Conservation (phyloP, 345 rosid genomes). For the Reutealis trisperma region DNA sequence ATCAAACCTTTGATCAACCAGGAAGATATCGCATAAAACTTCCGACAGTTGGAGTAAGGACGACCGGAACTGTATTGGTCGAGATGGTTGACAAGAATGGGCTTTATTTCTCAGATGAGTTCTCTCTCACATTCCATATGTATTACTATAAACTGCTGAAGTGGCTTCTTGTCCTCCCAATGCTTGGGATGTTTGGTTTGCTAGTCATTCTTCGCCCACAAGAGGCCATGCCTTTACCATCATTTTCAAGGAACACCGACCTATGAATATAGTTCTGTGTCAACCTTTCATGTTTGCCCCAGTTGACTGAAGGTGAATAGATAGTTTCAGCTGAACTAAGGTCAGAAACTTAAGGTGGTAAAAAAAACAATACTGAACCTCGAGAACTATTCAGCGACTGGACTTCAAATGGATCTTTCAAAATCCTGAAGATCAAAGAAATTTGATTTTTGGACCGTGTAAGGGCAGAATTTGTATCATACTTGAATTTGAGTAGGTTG, state of each 20-base stretch:
- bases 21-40: slow-evolving; percentile 82
- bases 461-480: slow-evolving; percentile 35
- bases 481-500: slow-evolving; percentile 15
- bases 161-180: slow-evolving; percentile 96
- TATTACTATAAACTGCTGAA: slow-evolving; percentile 91
- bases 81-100: slow-evolving; percentile 97
- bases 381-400: neutral
- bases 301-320: slow-evolving; percentile 3
- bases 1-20: slow-evolving; percentile 59
- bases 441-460: slow-evolving; percentile 22
- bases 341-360: slow-evolving; percentile 1
- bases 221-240: slow-evolving; percentile 87
- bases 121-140: slow-evolving; percentile 97
- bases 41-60: slow-evolving; percentile 88
- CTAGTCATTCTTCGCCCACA: slow-evolving; percentile 90
- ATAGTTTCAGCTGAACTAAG: slow-evolving; percentile 6
- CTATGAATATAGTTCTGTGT: slow-evolving; percentile 33
- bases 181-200: slow-evolving; percentile 92
- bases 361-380: neutral
- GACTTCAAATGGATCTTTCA: neutral
- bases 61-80: slow-evolving; percentile 88
- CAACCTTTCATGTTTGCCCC: neutral
- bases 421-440: neutral
- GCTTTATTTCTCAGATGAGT: slow-evolving; percentile 88
- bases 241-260: slow-evolving; percentile 88